Evolutionary conservation across 192 early-diverging fungal species (phyloP).

Genomic region (Backusella tarrabulga): DNA sequence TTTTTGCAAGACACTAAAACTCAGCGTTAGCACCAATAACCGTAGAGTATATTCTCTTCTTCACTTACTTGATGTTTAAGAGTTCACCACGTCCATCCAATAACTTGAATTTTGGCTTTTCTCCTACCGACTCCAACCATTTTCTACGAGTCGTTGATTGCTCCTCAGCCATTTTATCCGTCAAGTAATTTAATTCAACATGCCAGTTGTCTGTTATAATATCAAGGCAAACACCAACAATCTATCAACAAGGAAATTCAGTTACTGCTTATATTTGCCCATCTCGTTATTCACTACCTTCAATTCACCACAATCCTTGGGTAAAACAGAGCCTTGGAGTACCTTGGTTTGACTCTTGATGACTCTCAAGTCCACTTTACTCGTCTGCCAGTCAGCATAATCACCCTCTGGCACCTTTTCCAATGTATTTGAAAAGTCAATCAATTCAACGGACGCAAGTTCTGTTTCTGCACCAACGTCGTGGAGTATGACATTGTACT

Average conservation of each 20-base stretch:
- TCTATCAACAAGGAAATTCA: conserved; percentile 23
- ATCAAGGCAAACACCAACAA: conserved; percentile 43
- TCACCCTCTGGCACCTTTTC: conserved; percentile 7
- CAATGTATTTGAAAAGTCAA: conserved; percentile 25
- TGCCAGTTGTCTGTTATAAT: conserved; percentile 45
- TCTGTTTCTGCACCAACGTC: conserved; percentile 17
- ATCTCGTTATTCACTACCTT: conserved; percentile 41
- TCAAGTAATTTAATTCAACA: conserved; percentile 41
- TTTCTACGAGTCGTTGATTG: conserved; percentile 21
- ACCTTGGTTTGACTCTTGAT: conserved; percentile 49
- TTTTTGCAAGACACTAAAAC: conserved; percentile 48
- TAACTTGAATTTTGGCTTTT: conserved; percentile 21
- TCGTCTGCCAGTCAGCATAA: conserved; percentile 34
- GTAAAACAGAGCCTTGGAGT: conserved; percentile 55
- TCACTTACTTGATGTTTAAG: conserved; percentile 41
- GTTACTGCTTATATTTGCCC: neutral
- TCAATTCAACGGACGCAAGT: conserved; percentile 5
- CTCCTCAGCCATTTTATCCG: conserved; percentile 31
- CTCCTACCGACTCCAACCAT: conserved; percentile 17
- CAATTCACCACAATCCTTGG: conserved; percentile 54
- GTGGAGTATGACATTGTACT: conserved; percentile 51
- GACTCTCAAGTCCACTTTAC: conserved; percentile 48
- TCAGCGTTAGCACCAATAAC: neutral
- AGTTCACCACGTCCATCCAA: conserved; percentile 59
- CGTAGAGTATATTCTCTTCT: neutral